phyloP scores from a whole-genome alignment of 1,139 yeast genomes.

The Pichia sp. region DNA sequence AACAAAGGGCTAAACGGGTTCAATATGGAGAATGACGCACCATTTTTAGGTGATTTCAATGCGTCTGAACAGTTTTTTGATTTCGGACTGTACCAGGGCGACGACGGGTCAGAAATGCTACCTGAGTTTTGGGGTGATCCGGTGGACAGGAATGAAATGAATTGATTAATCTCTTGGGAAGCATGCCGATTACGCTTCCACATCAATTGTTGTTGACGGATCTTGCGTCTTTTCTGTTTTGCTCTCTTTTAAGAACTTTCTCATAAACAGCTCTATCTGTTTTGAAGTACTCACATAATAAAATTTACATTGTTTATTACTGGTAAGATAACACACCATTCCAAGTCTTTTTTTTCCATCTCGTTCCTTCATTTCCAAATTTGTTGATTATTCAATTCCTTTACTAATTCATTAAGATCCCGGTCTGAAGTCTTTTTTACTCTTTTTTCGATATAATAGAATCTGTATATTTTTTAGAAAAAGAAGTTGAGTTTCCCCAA shows the following conservation, averaged over 20 bases:
- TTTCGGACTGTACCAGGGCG: constrained; percentile 39
- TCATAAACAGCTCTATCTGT: too few species aligned
- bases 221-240: background rate
- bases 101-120: constrained; percentile 22
- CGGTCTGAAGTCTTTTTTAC: too few species aligned
- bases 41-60: constrained; percentile 23
- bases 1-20: background rate
- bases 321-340: too few species aligned
- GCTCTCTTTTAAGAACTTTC: background rate
- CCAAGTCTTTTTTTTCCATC: too few species aligned
- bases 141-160: constrained; percentile 32
- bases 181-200: background rate
- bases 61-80: constrained; percentile 40
- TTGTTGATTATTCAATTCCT: too few species aligned
- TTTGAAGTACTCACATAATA: too few species aligned
- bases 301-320: too few species aligned
- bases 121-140: constrained; percentile 44
- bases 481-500: too few species aligned
- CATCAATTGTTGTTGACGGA: background rate
- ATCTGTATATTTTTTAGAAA: too few species aligned
- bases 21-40: constrained; percentile 14
- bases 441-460: too few species aligned
- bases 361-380: too few species aligned
- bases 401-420: too few species aligned
- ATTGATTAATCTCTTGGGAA: background rate